These are phyloP conservation scores for Hypoxylon sp. DNA, from an alignment of 2,329 filamentous ascomycete genomes.

Conservation along the genomic window DNA sequence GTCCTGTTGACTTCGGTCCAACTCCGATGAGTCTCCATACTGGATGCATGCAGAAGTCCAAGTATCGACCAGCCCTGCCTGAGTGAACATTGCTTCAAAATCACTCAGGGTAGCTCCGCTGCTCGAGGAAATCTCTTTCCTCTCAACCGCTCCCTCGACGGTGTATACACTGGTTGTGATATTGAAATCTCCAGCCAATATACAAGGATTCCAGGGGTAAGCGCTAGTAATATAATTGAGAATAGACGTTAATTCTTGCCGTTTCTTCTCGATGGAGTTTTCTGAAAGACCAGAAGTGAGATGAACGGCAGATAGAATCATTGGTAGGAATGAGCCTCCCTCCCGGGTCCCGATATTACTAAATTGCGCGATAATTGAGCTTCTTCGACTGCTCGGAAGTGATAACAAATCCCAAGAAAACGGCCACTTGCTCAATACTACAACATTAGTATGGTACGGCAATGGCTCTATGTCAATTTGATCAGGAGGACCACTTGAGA, in stretches of 20 bases:
- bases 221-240: constrained; percentile 60
- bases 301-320: constrained; percentile 71
- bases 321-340: constrained; percentile 53
- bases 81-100: constrained; percentile 63
- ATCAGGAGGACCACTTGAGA: constrained; percentile 69
- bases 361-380: constrained; percentile 65
- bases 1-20: constrained; percentile 43
- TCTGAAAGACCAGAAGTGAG: constrained; percentile 74
- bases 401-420: constrained; percentile 71
- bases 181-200: constrained; percentile 77
- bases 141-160: constrained; percentile 66
- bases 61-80: constrained; percentile 65
- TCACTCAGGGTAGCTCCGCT: constrained; percentile 61
- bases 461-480: constrained; percentile 68
- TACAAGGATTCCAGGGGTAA: constrained; percentile 64
- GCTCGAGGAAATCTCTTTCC: constrained; percentile 66
- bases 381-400: constrained; percentile 70
- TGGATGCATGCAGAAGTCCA: constrained; percentile 65
- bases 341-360: constrained; percentile 51
- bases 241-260: constrained; percentile 67
- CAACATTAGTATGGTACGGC: constrained; percentile 71
- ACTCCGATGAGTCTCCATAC: constrained; percentile 59
- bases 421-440: constrained; percentile 69
- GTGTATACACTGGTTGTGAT: constrained; percentile 71
- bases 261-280: constrained; percentile 69